Base-by-base conservation (phyloP, 2,329 filamentous ascomycete species). In the Ramichloridium luteum region DNA sequence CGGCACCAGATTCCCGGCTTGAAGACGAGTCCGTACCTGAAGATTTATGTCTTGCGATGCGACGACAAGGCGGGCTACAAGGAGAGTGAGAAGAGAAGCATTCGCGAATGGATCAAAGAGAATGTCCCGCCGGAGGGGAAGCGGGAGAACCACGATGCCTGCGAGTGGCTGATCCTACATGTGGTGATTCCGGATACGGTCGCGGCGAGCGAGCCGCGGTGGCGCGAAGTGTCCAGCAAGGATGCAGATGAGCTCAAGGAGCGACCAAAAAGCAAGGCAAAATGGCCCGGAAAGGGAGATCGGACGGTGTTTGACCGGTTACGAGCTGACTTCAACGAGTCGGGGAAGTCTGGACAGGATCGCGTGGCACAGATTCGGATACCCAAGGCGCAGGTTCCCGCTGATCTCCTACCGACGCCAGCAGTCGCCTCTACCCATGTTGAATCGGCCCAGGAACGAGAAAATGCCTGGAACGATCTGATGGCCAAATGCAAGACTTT, bases 1-100 rank as follows among this genome's bases (percentile, higher is more conserved):
- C 72, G 90, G 30, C 90, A 98, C 54, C 90, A 98, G 54, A 96
- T 98, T 32, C 90, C 90, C 1, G 92, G 90, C 3, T 62, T 98
- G 34, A 78, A 88, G 23, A 81, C 83, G 40, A 96, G 88, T 1
- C 85, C 92, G 1, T 98, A 98, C 55, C 67, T 98, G 37, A 96
- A 93, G 55, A 63, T 98, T 5, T 79, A 86, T 35, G 63, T 98
- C 2, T 69, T 98, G 32, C 74, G 86, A 50, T 96, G 90, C 59
- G 90, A 96, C 60, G 90, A 98, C 53, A 93, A 85, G 49, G 92
- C 98, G 28, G 75, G 75, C 6, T 98, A 98, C 67, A 96, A 93
- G 58, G 65, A 72, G 2, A 74, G 74, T 9, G 77, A 82, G 5
- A 72, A 85, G 30, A 75, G 81, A 48, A 74, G 82, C 44, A 67